Evolutionary conservation across 2,329 filamentous ascomycete genomes (phyloP), one percentile per base, ranked within the genome.

Genomic region (Talaromyces funiculosus): DNA sequence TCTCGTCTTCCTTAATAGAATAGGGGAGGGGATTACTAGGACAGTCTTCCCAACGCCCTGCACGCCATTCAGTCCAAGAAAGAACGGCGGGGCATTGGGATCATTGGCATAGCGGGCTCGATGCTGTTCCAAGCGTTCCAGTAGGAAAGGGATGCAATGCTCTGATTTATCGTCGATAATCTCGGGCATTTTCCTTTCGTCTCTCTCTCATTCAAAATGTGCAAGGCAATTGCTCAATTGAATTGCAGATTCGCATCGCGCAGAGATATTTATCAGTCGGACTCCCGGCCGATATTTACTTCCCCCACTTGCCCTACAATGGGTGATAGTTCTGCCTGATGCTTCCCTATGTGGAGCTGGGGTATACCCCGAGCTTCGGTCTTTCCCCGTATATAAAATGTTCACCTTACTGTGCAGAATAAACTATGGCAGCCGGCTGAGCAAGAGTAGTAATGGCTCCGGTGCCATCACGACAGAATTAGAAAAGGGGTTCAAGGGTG

Each of bases 31-130:
- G 71, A n/a, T n/a, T 72, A 85, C 92, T 68, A 96, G 83, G 12
- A 92, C 95, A 3, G 92, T 95, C 79, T 97, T 97, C 66, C 93
- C 93, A 38, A 90, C 88, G 63, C 93, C 93, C 77, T 97, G 93
- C 29, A 96, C 86, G 63, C 92, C 93, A 68, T 95, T 96, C 68
- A 97, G 83, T 51, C 92, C 93, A 64, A 97, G 82, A 72, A 96
- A 85, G 74, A 96, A 90, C 29, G 92, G 91, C 20, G 82, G 82
- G 56, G 77, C 70, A 59, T 69, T 68, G 61, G 71, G 63, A 40
- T 69, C 70, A 40, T 68, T 63, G 18, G 67, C 67, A 64, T 75
- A 71, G 63, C 75, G 76, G 18, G 72, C 68, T 63, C 77, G 77
- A 71, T 88, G 83, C 37, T 72, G 64, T 61, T 79, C 71, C 60